These are phyloP conservation scores for Erigeron philadelphicus DNA, from an alignment of 140 eudicot species.

Conservation along the genomic window DNA sequence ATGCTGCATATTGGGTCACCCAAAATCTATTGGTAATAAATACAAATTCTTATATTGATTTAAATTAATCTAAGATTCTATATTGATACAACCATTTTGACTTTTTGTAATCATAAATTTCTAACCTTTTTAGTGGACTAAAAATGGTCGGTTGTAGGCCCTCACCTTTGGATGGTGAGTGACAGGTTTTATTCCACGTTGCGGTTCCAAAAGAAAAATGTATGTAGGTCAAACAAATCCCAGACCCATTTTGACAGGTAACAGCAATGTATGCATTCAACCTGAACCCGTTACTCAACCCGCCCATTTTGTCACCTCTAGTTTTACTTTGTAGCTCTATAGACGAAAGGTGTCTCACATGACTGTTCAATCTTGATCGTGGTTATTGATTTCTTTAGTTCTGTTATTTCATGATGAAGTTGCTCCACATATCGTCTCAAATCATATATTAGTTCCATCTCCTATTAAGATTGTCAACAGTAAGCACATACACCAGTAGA, in stretches of 20 bases:
- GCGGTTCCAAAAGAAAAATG: neutral
- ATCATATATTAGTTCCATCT: slow-evolving; percentile 60
- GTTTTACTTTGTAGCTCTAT: neutral
- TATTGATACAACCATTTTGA: too few relatives aligned
- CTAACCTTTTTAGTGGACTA: neutral
- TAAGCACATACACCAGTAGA: neutral
- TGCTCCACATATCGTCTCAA: slow-evolving; percentile 61
- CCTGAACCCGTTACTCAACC: neutral
- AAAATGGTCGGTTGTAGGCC: too few relatives aligned
- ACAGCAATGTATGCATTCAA: neutral
- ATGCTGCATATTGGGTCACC: neutral
- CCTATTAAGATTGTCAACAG: slow-evolving; percentile 34
- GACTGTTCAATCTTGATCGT: slow-evolving; percentile 49
- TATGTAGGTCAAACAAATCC: neutral
- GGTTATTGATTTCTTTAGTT: slow-evolving; percentile 47
- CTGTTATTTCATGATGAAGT: slow-evolving; percentile 56
- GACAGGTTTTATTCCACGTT: too few relatives aligned
- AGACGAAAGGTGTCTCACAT: slow-evolving; percentile 1
- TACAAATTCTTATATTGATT: neutral
- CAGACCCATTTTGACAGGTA: neutral
- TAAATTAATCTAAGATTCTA: neutral
- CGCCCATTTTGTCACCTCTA: neutral
- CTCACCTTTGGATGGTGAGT: too few relatives aligned
- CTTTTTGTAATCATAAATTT: too few relatives aligned
- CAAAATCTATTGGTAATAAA: neutral